Base-by-base conservation (phyloP, 2,329 filamentous ascomycete genomes). In the Nothopassalora personata region DNA sequence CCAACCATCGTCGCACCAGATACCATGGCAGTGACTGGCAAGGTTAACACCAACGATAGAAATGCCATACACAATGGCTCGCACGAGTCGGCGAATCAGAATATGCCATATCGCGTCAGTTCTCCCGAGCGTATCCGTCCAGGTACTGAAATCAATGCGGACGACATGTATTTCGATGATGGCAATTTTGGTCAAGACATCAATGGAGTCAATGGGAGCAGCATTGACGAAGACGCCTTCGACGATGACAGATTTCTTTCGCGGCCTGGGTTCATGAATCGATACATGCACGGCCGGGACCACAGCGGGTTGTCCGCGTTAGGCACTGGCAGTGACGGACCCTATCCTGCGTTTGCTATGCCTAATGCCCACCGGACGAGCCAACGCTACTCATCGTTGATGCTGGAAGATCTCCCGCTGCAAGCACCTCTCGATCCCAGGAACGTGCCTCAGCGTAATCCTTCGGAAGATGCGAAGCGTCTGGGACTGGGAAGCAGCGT, bases 91-190 rank as follows among this genome's bases (percentile, higher is more conserved):
- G 18, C 15, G 13, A n/a, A 8, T 18, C 39, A 43, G 39, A 18
- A 43, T 15, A n/a, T 18, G 39, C 39, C 15, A 43, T 15, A 10
- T 15, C 11, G 46, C 28, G 46, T 49, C 8, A 23, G 4, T 10
- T 28, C 28, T 18, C 19, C 28, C 10, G 28, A 33, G 5, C 15
- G 30, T 51, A 30, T 43, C 7, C 39, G 39, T n/a, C 7, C 13
- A 7, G 4, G 18, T 43, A 15, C 18, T 8, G 11, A 43, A 7
- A 43, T 43, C 13, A 43, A 28, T 27, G 19, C 23, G n/a, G 70
- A 71, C 53, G 70, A 72, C 54, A 70, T 72, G 68, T 74, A 74
- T 54, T 74, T 72, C 36, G 71, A 73, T 47, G 72, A 74, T 54
- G 72, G 71, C 31, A 68, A 69, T 15, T 71, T 73, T 39, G 69